Conservation (phyloP, 1,284 basidiomycete species). For the Leucoagaricus sp. region DNA sequence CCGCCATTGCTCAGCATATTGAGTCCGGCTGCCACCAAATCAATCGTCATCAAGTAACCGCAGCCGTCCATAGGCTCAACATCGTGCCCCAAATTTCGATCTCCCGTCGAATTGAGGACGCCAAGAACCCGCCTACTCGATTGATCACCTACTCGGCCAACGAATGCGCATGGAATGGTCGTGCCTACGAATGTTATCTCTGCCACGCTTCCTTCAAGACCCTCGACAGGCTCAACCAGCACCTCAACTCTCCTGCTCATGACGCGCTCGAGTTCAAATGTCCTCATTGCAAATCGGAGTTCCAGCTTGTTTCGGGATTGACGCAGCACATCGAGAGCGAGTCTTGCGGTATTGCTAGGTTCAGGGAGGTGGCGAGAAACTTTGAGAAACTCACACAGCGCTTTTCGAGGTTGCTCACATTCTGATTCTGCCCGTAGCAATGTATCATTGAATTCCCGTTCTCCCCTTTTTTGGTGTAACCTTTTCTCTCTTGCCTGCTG, state of each 20-base stretch:
- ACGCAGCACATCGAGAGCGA: slow-evolving; percentile 22
- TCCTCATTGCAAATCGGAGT: slow-evolving; percentile 15
- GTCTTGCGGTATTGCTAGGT: slow-evolving; percentile 17
- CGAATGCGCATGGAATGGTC: slow-evolving; percentile 36
- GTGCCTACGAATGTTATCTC: slow-evolving; percentile 40
- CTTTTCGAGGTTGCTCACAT: slow-evolving; percentile 14
- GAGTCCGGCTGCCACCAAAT: slow-evolving; percentile 19
- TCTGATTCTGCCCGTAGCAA: neutral
- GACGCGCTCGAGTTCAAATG: slow-evolving; percentile 17
- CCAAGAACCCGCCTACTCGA: neutral
- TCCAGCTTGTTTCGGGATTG: slow-evolving; percentile 18
- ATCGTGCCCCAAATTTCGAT: slow-evolving; percentile 19
- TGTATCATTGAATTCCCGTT: neutral
- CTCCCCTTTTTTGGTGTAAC: too few species aligned
- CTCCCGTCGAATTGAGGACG: slow-evolving; percentile 2
- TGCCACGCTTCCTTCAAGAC: slow-evolving; percentile 30
- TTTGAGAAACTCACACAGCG: slow-evolving; percentile 14
- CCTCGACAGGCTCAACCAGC: slow-evolving; percentile 30
- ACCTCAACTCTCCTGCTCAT: slow-evolving; percentile 35
- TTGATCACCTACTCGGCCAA: slow-evolving; percentile 28
- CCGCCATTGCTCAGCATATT: slow-evolving; percentile 18
- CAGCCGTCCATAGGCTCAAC: slow-evolving; percentile 15
- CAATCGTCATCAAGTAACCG: slow-evolving; percentile 19
- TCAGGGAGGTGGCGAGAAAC: slow-evolving; percentile 14
- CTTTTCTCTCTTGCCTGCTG: too few species aligned